Evolutionary conservation across 306 rosid species (phyloP).

Genomic region (Vigna angularis): DNA sequence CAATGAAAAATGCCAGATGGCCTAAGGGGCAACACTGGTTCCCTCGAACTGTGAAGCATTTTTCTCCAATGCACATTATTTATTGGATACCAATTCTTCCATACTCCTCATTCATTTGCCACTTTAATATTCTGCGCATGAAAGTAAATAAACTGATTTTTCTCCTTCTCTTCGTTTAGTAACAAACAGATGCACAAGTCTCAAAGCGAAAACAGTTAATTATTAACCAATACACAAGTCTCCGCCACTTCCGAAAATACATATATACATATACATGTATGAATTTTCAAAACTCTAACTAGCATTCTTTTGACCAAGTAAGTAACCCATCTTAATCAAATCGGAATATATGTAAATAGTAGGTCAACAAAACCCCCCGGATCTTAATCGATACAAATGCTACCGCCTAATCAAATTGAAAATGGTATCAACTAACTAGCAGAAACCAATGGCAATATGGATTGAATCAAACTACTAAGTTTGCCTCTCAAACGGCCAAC

Average conservation of each 20-base stretch:
- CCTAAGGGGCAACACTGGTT: not conserved
- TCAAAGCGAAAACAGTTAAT: not conserved
- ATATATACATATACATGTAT: constrained; percentile 32
- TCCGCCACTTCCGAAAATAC: not conserved
- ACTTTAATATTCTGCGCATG: not conserved
- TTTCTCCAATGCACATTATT: not conserved
- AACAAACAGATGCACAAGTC: not conserved
- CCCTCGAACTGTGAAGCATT: not conserved
- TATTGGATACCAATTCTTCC: not conserved
- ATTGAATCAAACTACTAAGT: constrained; percentile 60
- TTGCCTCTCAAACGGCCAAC: constrained; percentile 60
- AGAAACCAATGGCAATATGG: constrained; percentile 55
- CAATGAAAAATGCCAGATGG: not conserved
- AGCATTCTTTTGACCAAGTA: constrained; percentile 29
- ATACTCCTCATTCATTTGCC: not conserved
- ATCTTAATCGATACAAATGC: constrained; percentile 39
- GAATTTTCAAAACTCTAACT: constrained; percentile 31
- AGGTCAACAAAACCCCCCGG: constrained; percentile 35
- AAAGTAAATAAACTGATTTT: not conserved
- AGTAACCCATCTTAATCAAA: constrained; percentile 4
- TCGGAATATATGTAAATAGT: constrained; percentile 28
- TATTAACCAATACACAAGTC: constrained; percentile 5
- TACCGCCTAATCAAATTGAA: constrained; percentile 10
- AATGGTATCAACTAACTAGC: constrained; percentile 41
- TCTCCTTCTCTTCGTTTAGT: constrained; percentile 7